phyloP scores from a whole-genome alignment of 345 rosid species.

The Citropsis articulata region DNA sequence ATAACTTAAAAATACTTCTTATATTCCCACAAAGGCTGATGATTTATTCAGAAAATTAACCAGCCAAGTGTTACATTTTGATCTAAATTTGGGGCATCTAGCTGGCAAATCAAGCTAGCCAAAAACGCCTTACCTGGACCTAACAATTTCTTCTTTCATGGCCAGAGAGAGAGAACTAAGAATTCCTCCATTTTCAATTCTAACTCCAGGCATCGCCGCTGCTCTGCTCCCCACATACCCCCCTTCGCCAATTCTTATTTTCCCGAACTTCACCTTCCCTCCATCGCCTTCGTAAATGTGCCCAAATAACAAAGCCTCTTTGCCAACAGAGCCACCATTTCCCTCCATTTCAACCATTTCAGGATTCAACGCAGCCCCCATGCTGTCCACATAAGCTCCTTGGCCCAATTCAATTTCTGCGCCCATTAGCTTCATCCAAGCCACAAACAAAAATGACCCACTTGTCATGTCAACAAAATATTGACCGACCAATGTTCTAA shows the following conservation, averaged over 20 bases:
- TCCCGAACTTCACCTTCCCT: slow-evolving; percentile 58
- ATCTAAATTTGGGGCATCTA: not conserved
- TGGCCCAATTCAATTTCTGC: slow-evolving; percentile 39
- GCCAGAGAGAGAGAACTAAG: slow-evolving; percentile 49
- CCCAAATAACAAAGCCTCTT: slow-evolving; percentile 56
- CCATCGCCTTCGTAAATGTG: slow-evolving; percentile 64
- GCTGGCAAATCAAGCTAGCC: not conserved
- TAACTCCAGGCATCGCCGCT: slow-evolving; percentile 57
- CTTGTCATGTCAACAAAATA: slow-evolving; percentile 55
- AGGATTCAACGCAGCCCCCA: slow-evolving; percentile 60
- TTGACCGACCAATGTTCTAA: slow-evolving; percentile 49
- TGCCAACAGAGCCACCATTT: slow-evolving; percentile 44
- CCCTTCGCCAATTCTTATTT: slow-evolving; percentile 42
- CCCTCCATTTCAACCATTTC: slow-evolving; percentile 65
- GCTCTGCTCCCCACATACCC: slow-evolving; percentile 59
- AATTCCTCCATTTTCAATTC: slow-evolving; percentile 46
- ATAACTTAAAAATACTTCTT: not conserved
- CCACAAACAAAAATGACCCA: slow-evolving; percentile 40
- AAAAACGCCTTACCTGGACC: slow-evolving; percentile 7
- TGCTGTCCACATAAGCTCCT: slow-evolving; percentile 49
- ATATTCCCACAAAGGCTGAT: not conserved
- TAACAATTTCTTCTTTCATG: slow-evolving; percentile 56
- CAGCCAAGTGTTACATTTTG: not conserved
- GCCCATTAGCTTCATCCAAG: slow-evolving; percentile 64
- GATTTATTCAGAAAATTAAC: not conserved